Evolutionary conservation across 257 asterid species (phyloP).

Genomic region (Pogostemon cablin): DNA sequence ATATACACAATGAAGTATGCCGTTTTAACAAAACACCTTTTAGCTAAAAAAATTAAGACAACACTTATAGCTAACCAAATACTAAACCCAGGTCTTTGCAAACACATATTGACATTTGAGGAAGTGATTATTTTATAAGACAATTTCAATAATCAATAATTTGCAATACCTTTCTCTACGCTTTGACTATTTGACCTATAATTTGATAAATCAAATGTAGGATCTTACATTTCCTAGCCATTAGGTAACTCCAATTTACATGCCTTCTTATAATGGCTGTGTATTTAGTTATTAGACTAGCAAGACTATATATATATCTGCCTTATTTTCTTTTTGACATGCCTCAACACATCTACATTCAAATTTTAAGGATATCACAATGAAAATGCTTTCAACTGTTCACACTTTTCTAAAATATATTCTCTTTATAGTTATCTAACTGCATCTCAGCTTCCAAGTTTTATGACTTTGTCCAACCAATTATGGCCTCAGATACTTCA

Average conservation of each 20-base stretch:
- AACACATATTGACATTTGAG: background rate
- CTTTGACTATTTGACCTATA: background rate
- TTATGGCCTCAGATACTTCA: background rate
- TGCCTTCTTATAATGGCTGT: background rate
- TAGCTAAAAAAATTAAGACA: background rate
- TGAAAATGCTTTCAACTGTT: background rate
- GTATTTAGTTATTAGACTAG: background rate
- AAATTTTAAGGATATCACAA: background rate
- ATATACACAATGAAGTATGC: background rate
- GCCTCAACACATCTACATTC: background rate
- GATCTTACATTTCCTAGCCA: background rate
- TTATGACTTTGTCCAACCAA: background rate
- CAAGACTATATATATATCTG: background rate
- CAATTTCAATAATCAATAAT: background rate
- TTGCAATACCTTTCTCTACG: background rate
- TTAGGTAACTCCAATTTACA: background rate
- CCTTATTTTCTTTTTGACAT: background rate
- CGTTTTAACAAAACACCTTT: background rate
- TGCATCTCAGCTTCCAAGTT: constrained; percentile 9
- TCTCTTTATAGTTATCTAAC: background rate
- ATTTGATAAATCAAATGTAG: background rate
- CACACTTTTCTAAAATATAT: background rate
- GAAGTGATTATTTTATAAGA: background rate
- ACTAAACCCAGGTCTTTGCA: background rate
- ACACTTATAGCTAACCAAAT: background rate